A percentile compares a stretch with the other conserved stretches of the same genome.
Conservation (phyloP, 2,329 filamentous ascomycete species). For the Diaporthe helianthi region DNA sequence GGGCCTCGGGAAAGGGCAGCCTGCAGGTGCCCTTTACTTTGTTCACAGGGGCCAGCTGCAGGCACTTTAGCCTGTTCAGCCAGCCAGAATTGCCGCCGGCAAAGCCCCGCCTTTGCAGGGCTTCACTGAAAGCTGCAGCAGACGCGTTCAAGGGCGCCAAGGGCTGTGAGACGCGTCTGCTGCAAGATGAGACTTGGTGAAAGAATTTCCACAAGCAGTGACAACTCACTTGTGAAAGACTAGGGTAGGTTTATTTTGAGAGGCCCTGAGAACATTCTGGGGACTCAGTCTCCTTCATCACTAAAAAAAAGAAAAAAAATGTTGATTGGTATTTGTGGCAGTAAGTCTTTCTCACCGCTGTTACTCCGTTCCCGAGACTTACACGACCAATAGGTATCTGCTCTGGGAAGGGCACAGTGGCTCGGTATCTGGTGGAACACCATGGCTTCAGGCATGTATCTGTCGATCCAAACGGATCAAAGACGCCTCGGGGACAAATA, state of each 20-base stretch:
- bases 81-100: conserved; percentile 6
- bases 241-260: background rate
- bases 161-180: conserved; percentile 18
- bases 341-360: conserved; percentile 50
- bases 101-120: too few relatives aligned
- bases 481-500: background rate
- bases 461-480: conserved; percentile 13
- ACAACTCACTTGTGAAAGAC: background rate
- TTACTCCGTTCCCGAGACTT: conserved; percentile 24
- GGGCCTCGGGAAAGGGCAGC: background rate
- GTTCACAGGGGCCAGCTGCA: background rate
- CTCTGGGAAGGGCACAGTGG: conserved; percentile 89
- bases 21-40: background rate
- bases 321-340: conserved; percentile 80
- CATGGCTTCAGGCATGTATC: conserved; percentile 74
- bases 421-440: conserved; percentile 83
- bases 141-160: background rate
- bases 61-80: background rate
- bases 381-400: conserved; percentile 73
- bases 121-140: conserved; percentile 12
- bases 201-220: background rate
- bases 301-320: too few relatives aligned
- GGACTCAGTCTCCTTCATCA: background rate
- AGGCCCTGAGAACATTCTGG: background rate
- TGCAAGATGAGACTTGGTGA: background rate